Evolutionary conservation across 441 rosid species (phyloP).

Genomic region (Populus hybrid): DNA sequence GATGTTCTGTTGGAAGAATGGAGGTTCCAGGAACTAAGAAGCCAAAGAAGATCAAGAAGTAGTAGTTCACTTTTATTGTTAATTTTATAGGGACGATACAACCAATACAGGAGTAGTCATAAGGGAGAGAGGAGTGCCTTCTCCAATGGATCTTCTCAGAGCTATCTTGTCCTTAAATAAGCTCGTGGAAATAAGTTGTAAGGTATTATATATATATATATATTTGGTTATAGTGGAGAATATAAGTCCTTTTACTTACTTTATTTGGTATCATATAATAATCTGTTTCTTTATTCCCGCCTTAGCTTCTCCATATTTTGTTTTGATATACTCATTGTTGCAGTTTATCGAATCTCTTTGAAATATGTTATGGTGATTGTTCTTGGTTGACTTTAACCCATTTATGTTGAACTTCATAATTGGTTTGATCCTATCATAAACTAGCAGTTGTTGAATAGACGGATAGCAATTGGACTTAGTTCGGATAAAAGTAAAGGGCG

Average conservation of each 20-base stretch:
- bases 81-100: constrained; percentile 28
- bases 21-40: constrained; percentile 83
- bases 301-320: constrained; percentile 13
- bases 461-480: neutral
- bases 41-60: constrained; percentile 78
- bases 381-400: neutral
- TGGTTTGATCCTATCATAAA: neutral
- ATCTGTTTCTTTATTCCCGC: constrained; percentile 15
- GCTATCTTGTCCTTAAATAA: constrained; percentile 46
- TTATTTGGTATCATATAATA: constrained; percentile 16
- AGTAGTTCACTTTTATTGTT: constrained; percentile 24
- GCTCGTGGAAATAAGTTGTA: constrained; percentile 42
- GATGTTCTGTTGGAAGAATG: constrained; percentile 85
- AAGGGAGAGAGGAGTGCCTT: constrained; percentile 39
- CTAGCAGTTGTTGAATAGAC: neutral
- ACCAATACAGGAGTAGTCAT: constrained; percentile 39
- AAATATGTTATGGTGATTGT: neutral
- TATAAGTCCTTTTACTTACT: constrained; percentile 37
- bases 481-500: neutral
- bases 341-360: constrained; percentile 3
- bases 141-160: constrained; percentile 36
- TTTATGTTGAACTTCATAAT: neutral
- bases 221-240: constrained; percentile 47
- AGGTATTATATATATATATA: constrained; percentile 36
- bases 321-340: neutral